Evolutionary conservation across 2,329 filamentous ascomycete genomes (phyloP).

Genomic region (Diaporthe citri): DNA sequence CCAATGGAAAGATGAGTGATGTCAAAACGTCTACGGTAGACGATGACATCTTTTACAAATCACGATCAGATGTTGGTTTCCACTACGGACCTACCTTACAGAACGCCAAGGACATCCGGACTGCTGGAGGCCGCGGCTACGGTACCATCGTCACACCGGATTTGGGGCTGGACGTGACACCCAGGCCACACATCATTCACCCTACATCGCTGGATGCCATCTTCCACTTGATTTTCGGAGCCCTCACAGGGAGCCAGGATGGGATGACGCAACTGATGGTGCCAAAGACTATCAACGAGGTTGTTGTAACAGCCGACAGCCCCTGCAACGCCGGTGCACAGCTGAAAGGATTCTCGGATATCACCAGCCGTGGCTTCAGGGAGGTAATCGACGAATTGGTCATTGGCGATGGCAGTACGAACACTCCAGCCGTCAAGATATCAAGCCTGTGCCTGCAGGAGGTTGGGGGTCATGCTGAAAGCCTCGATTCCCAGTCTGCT

Average conservation of each 20-base stretch:
- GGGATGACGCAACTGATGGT: neutral
- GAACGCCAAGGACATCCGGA: neutral
- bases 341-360: neutral
- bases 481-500: neutral
- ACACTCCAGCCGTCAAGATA: neutral
- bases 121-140: neutral
- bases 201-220: neutral
- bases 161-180: neutral
- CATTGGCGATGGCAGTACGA: neutral
- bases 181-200: neutral
- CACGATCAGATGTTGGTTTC: neutral
- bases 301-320: neutral
- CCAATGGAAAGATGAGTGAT: neutral
- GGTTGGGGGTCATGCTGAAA: neutral
- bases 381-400: neutral
- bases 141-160: neutral
- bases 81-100: neutral
- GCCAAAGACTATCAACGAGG: neutral
- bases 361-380: constrained; percentile 1
- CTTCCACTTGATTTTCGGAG: neutral
- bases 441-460: neutral
- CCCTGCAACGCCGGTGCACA: neutral
- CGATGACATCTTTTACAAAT: neutral
- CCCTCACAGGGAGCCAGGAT: neutral
- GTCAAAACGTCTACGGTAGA: neutral